phyloP scores from a whole-genome alignment of 208 protist genomes.

The Phytomonas serpens region DNA sequence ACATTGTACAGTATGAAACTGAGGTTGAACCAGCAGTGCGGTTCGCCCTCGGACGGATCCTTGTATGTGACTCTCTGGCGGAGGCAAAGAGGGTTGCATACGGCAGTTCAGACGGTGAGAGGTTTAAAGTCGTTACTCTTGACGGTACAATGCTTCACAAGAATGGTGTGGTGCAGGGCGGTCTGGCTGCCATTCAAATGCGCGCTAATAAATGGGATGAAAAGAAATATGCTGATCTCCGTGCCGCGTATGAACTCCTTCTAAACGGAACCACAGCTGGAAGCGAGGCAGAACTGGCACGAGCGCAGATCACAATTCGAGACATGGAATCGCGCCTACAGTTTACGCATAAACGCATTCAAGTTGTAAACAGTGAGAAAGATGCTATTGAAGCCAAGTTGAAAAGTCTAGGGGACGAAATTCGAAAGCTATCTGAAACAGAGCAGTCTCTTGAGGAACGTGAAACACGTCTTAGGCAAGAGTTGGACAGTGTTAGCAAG shows the following conservation, averaged over 20 bases:
- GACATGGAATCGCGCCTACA: constrained; percentile 63
- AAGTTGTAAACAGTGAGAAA: constrained; percentile 33
- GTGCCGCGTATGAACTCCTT: constrained; percentile 56
- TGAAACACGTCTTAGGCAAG: constrained; percentile 16
- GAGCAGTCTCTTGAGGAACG: constrained; percentile 14
- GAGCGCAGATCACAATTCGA: constrained; percentile 52
- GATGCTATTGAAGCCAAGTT: constrained; percentile 32
- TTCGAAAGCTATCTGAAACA: constrained; percentile 18
- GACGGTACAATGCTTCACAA: constrained; percentile 94
- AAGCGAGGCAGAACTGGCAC: constrained; percentile 69
- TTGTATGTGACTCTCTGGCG: constrained; percentile 93
- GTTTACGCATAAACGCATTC: constrained; percentile 34
- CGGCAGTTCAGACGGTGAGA: constrained; percentile 31
- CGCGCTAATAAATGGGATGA: constrained; percentile 92
- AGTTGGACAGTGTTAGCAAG: constrained; percentile 30
- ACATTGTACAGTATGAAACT: constrained; percentile 90
- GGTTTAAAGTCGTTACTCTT: constrained; percentile 93
- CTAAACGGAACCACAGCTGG: constrained; percentile 42
- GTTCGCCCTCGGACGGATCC: constrained; percentile 93
- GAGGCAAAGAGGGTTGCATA: constrained; percentile 91
- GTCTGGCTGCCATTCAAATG: constrained; percentile 66
- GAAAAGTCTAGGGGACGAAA: constrained; percentile 18
- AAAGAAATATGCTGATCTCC: constrained; percentile 81
- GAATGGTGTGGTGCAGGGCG: constrained; percentile 94
- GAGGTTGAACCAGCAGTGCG: constrained; percentile 83